phyloP scores from a whole-genome alignment of 2,329 filamentous ascomycete species.

The Zymoseptoria pseudotritici region DNA sequence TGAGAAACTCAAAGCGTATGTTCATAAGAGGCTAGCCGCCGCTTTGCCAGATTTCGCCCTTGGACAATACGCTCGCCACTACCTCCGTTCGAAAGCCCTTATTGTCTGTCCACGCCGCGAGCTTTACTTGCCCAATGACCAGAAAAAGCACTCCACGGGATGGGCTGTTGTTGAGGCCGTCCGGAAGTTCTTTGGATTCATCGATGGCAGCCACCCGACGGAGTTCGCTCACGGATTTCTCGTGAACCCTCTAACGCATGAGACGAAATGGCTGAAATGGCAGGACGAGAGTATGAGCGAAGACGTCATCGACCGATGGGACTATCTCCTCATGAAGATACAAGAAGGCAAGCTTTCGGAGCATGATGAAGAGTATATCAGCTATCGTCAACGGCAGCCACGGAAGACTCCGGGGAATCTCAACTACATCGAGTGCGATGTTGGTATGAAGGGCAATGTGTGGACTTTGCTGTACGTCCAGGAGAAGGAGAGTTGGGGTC shows the following conservation, averaged over 20 bases:
- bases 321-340: too few relatives aligned
- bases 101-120: background rate
- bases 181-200: background rate
- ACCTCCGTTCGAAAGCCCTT: background rate
- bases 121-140: background rate
- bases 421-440: too few relatives aligned
- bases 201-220: background rate
- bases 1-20: background rate
- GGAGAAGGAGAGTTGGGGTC: too few relatives aligned
- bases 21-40: background rate
- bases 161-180: background rate
- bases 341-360: too few relatives aligned
- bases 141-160: background rate
- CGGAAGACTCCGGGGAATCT: too few relatives aligned
- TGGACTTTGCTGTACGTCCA: too few relatives aligned
- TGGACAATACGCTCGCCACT: background rate
- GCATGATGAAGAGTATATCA: too few relatives aligned
- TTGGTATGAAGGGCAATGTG: too few relatives aligned
- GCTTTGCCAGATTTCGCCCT: background rate
- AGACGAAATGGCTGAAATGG: background rate
- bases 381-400: too few relatives aligned
- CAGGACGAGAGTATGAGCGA: background rate
- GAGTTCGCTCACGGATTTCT: background rate
- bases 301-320: too few relatives aligned
- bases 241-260: background rate